Conservation (phyloP, 2,329 filamentous ascomycete genomes). For the Didymella sp. region DNA sequence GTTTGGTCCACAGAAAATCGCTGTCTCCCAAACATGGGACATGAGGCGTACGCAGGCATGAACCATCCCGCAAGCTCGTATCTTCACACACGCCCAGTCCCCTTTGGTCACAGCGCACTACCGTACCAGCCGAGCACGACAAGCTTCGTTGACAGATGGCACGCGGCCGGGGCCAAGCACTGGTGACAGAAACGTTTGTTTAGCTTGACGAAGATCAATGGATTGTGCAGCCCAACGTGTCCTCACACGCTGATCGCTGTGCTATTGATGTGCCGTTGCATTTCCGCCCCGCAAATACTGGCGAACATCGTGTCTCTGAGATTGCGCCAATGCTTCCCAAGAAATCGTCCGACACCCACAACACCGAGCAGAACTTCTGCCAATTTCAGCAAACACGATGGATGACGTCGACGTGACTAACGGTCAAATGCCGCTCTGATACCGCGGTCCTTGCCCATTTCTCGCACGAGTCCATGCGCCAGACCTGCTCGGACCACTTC, state of each 20-base stretch:
- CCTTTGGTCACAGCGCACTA: slow-evolving; percentile 15
- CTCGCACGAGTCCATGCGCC: neutral
- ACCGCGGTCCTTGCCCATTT: slow-evolving; percentile 1
- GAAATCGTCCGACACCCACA: neutral
- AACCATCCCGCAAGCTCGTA: slow-evolving; percentile 14
- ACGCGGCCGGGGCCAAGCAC: slow-evolving; percentile 16
- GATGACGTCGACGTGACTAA: slow-evolving; percentile 14
- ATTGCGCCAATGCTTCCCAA: slow-evolving; percentile 6
- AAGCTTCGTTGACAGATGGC: slow-evolving; percentile 27
- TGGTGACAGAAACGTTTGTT: slow-evolving; percentile 12
- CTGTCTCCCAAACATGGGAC: slow-evolving; percentile 4
- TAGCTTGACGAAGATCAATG: slow-evolving; percentile 7
- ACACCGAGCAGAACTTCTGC: neutral
- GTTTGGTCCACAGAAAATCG: neutral
- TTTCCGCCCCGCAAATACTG: slow-evolving; percentile 8
- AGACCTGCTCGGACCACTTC: neutral
- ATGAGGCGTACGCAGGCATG: slow-evolving; percentile 5
- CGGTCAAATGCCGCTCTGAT: slow-evolving; percentile 6
- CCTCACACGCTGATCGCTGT: slow-evolving; percentile 8
- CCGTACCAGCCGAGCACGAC: slow-evolving; percentile 13
- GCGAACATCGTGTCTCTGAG: slow-evolving; percentile 9
- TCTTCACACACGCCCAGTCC: slow-evolving; percentile 17
- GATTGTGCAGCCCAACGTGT: slow-evolving; percentile 6
- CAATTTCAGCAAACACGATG: slow-evolving; percentile 10
- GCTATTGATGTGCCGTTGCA: slow-evolving; percentile 2